Evolutionary conservation across 345 rosid species (phyloP).

Genomic region (Lepidium aucheri): DNA sequence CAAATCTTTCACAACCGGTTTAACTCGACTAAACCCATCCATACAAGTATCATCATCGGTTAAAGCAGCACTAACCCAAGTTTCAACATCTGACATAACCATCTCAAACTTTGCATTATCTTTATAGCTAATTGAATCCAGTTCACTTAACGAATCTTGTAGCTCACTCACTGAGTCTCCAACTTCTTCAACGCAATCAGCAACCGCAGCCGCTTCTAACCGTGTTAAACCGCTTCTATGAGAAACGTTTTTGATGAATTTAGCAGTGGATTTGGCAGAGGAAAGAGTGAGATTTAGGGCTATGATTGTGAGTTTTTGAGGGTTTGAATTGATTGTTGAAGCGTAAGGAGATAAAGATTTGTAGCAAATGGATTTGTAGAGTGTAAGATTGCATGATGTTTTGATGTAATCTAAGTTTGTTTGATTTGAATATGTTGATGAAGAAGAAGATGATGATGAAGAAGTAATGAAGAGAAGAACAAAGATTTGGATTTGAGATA

Average conservation of each 20-base stretch:
- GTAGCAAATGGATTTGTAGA: conserved; percentile 36
- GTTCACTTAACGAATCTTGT: conserved; percentile 38
- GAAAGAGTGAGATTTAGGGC: conserved; percentile 42
- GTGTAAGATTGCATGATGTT: conserved; percentile 34
- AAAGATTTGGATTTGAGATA: not conserved
- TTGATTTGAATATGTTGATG: conserved; percentile 8
- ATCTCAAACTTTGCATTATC: conserved; percentile 14
- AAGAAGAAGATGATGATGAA: not conserved
- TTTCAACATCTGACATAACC: conserved; percentile 35
- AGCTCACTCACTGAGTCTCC: conserved; percentile 45
- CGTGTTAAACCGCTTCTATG: conserved; percentile 14
- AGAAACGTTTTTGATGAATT: conserved; percentile 24
- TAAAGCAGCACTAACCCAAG: conserved; percentile 59
- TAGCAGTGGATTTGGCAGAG: conserved; percentile 26
- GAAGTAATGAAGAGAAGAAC: not conserved
- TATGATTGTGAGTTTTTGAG: conserved; percentile 24
- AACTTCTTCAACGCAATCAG: conserved; percentile 45
- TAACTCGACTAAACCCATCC: conserved; percentile 29
- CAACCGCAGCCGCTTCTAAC: conserved; percentile 30
- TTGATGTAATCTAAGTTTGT: conserved; percentile 31
- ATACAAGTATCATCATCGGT: conserved; percentile 52
- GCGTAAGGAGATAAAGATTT: conserved; percentile 31
- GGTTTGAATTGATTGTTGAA: conserved; percentile 13
- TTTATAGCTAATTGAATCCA: conserved; percentile 10
- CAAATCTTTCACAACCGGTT: conserved; percentile 15